These are phyloP conservation scores for Colletotrichum cordylinicola DNA, from an alignment of 2,329 filamentous ascomycete genomes.

Conservation along the genomic window DNA sequence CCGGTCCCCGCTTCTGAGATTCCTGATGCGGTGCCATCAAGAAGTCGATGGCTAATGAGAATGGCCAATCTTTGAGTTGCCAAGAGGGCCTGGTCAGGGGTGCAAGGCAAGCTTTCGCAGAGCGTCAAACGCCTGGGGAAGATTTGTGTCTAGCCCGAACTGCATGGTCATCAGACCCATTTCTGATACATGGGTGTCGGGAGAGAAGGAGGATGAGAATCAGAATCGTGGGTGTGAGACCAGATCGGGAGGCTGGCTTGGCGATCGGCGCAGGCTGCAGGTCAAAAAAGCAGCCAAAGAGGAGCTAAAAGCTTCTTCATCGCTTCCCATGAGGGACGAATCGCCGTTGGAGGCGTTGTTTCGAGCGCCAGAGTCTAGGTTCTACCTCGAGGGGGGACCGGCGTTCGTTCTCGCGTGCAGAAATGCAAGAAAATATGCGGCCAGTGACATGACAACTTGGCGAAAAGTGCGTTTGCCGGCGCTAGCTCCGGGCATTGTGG, in stretches of 20 bases:
- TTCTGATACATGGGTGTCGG: conserved; percentile 3
- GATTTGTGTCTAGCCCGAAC: not conserved
- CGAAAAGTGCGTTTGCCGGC: conserved; percentile 5
- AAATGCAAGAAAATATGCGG: not conserved
- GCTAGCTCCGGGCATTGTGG: conserved; percentile 9
- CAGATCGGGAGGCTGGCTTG: conserved; percentile 11
- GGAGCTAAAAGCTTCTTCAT: not conserved
- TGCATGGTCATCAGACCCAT: conserved; percentile 8
- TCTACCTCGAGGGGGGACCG: not conserved
- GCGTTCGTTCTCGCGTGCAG: not conserved
- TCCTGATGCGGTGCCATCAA: not conserved
- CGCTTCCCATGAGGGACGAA: not conserved
- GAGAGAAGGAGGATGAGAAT: not conserved
- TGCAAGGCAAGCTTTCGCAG: not conserved
- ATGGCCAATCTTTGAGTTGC: not conserved
- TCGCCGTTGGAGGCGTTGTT: not conserved
- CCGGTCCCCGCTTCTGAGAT: not conserved
- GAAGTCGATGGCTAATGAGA: not conserved
- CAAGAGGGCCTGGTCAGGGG: not conserved
- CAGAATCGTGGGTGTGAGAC: not conserved
- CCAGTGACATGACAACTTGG: not conserved
- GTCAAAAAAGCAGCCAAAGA: not conserved
- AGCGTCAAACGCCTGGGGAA: not conserved
- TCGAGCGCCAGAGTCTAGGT: not conserved
- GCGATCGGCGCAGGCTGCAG: not conserved